A percentile compares a stretch with the other conserved stretches of the same genome.
These are phyloP conservation scores for Pleurotus cornucopiae DNA, from an alignment of 768 basidiomycete genomes.

Conservation along the genomic window DNA sequence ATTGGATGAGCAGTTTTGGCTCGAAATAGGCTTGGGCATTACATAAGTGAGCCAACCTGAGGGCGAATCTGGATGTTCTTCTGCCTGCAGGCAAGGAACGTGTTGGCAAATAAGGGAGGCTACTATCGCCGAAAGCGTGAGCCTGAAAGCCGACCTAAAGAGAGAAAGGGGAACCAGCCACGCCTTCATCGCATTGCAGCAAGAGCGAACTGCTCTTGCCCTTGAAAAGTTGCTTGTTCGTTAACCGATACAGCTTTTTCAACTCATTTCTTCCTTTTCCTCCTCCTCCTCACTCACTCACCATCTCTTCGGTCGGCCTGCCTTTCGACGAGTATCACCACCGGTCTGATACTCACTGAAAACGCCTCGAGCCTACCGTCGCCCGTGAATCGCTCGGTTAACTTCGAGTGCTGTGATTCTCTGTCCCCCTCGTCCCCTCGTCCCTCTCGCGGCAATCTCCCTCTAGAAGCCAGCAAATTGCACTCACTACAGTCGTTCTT, in stretches of 20 bases:
- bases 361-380: slow-evolving; percentile 1
- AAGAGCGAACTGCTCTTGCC: slow-evolving; percentile 30
- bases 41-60: slow-evolving; percentile 42
- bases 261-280: slow-evolving; percentile 19
- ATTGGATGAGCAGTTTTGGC: not conserved
- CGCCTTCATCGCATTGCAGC: slow-evolving; percentile 44
- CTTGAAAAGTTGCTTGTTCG: slow-evolving; percentile 49
- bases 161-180: slow-evolving; percentile 46
- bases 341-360: slow-evolving; percentile 2
- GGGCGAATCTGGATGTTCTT: slow-evolving; percentile 33
- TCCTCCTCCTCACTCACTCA: slow-evolving; percentile 12
- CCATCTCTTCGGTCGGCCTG: slow-evolving; percentile 18
- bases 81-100: slow-evolving; percentile 81
- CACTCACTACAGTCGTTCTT: slow-evolving; percentile 23
- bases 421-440: slow-evolving; percentile 15
- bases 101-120: slow-evolving; percentile 55
- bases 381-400: slow-evolving; percentile 44
- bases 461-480: slow-evolving; percentile 20
- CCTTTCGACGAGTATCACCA: slow-evolving; percentile 10
- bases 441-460: slow-evolving; percentile 22
- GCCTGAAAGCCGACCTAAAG: slow-evolving; percentile 33
- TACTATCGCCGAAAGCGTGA: slow-evolving; percentile 39
- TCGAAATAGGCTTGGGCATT: slow-evolving; percentile 16
- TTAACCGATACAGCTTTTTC: slow-evolving; percentile 40
- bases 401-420: slow-evolving; percentile 40